A percentile compares a stretch with the other conserved stretches of the same genome.
Evolutionary conservation across 2,329 filamentous ascomycete genomes (phyloP).

Genomic region (Sporothrix curviconia): DNA sequence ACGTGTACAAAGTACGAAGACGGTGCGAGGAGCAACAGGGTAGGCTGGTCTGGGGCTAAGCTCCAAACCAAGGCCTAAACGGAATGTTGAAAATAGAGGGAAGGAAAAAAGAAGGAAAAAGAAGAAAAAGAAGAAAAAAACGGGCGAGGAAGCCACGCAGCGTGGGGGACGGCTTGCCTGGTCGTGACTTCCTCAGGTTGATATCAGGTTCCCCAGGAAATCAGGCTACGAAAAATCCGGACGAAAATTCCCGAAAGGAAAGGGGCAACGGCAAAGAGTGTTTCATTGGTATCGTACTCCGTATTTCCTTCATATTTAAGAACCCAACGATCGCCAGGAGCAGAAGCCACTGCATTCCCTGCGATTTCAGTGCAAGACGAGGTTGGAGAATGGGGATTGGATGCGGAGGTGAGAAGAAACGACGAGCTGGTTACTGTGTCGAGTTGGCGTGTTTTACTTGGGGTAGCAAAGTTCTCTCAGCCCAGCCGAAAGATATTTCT

Average conservation of each 20-base stretch:
- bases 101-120: too few species aligned
- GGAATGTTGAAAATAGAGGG: too few species aligned
- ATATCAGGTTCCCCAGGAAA: background rate
- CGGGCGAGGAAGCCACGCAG: background rate
- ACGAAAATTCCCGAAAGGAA: background rate
- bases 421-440: slow-evolving; percentile 9
- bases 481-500: too few species aligned
- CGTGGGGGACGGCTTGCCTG: background rate
- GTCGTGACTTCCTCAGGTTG: background rate
- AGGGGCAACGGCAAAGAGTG: too few species aligned
- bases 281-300: too few species aligned
- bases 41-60: too few species aligned
- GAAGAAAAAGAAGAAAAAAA: background rate
- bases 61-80: too few species aligned
- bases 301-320: too few species aligned
- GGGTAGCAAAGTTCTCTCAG: too few species aligned
- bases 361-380: too few species aligned
- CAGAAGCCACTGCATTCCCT: background rate
- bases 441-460: background rate
- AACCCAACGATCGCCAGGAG: too few species aligned
- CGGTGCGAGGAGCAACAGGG: background rate
- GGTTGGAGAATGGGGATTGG: background rate
- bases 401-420: background rate
- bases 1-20: background rate
- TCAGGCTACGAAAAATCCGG: slow-evolving; percentile 7